Conservation (phyloP, 164 flowering plant species). For the Saururus chinensis region DNA sequence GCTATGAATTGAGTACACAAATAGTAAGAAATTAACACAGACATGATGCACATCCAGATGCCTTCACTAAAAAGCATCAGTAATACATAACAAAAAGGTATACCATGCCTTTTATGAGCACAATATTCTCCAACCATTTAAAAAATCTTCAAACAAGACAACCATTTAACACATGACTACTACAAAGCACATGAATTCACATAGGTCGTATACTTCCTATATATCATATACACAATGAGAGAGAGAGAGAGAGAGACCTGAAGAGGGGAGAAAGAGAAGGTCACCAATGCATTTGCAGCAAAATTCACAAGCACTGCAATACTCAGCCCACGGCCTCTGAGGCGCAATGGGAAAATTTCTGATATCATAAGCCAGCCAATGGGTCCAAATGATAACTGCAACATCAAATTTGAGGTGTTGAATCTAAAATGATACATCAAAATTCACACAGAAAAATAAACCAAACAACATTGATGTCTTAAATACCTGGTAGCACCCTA, state of each 20-base stretch:
- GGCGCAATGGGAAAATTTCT: conserved; percentile 79
- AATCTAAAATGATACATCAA: neutral
- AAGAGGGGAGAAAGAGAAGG: conserved; percentile 83
- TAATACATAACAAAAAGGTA: too few relatives aligned
- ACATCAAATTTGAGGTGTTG: neutral
- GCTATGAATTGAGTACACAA: too few relatives aligned
- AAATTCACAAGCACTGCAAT: conserved; percentile 90
- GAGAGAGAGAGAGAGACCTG: conserved; percentile 22
- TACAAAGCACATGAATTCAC: neutral
- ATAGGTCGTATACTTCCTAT: neutral
- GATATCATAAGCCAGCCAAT: conserved; percentile 99
- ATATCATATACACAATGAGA: neutral
- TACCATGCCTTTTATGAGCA: too few relatives aligned
- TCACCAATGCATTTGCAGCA: conserved; percentile 85
- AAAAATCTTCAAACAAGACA: too few relatives aligned
- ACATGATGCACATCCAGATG: too few relatives aligned
- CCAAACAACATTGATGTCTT: conserved; percentile 1
- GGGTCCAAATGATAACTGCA: conserved; percentile 94
- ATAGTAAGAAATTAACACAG: too few relatives aligned
- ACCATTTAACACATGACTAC: neutral
- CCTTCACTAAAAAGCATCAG: too few relatives aligned
- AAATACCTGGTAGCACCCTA: conserved; percentile 91
- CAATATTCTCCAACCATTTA: too few relatives aligned
- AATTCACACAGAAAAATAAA: too few relatives aligned
- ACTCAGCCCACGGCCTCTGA: conserved; percentile 84